phyloP scores from a whole-genome alignment of 495 filamentous ascomycete species.

The Trichoderma parareesei region DNA sequence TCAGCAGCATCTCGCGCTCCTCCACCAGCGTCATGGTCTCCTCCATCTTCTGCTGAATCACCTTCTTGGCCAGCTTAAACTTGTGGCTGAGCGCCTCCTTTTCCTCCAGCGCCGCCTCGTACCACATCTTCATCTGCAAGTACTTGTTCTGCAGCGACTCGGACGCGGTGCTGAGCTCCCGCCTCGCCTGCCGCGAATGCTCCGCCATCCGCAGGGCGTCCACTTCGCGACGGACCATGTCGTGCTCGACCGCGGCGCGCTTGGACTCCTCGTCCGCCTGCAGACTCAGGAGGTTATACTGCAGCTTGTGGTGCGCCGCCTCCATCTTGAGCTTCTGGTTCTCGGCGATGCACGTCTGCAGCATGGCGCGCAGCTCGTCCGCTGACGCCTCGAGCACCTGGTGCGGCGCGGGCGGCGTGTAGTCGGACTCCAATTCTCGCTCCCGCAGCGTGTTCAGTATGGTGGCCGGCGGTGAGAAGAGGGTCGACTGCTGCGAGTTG shows the following conservation, averaged over 20 bases:
- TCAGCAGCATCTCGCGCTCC: constrained; percentile 66
- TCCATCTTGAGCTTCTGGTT: constrained; percentile 64
- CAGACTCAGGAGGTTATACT: constrained; percentile 78
- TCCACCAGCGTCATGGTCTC: constrained; percentile 57
- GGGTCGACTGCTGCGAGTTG: constrained; percentile 32
- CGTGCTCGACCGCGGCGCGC: constrained; percentile 84
- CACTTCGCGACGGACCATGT: constrained; percentile 84
- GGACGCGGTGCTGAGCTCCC: constrained; percentile 31
- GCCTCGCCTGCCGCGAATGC: constrained; percentile 39
- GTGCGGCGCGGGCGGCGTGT: constrained; percentile 50
- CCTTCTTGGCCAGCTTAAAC: constrained; percentile 62
- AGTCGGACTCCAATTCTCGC: constrained; percentile 44
- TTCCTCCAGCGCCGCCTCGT: constrained; percentile 55
- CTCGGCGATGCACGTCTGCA: constrained; percentile 45
- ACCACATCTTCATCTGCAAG: constrained; percentile 37
- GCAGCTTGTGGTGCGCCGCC: constrained; percentile 84
- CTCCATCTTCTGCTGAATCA: constrained; percentile 60
- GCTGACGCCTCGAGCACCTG: constrained; percentile 56
- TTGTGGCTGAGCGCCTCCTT: constrained; percentile 55
- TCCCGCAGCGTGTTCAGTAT: constrained; percentile 38
- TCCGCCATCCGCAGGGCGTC: constrained; percentile 68
- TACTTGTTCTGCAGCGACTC: constrained; percentile 37
- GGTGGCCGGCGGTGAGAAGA: constrained; percentile 52
- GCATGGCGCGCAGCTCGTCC: constrained; percentile 48
- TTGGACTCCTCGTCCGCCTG: constrained; percentile 81